A percentile compares a stretch with the other conserved stretches of the same genome.
Evolutionary conservation across 768 basidiomycete species (phyloP).

Genomic region (Lepiota venenata): DNA sequence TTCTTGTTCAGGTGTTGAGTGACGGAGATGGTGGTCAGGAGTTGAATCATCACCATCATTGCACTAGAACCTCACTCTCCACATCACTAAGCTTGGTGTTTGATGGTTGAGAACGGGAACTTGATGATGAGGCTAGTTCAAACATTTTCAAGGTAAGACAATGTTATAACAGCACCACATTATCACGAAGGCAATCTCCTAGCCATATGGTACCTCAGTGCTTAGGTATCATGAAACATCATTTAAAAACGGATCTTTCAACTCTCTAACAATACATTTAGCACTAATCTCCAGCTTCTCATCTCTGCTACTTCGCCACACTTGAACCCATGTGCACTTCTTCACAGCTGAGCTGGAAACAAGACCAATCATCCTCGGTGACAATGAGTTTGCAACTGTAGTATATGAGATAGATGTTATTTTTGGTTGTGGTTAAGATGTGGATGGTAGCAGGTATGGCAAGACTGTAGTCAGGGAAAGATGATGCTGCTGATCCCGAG

Average conservation of each 20-base stretch:
- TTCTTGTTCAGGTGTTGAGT: too few relatives aligned
- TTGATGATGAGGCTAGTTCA: too few relatives aligned
- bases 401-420: slow-evolving; percentile 30
- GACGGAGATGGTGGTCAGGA: too few relatives aligned
- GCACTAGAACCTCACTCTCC: too few relatives aligned
- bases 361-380: slow-evolving; percentile 35
- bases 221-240: too few relatives aligned
- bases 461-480: background rate
- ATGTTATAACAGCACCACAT: too few relatives aligned
- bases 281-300: slow-evolving; percentile 58
- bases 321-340: slow-evolving; percentile 55
- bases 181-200: too few relatives aligned
- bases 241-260: slow-evolving; percentile 38
- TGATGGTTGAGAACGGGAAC: too few relatives aligned
- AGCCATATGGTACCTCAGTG: too few relatives aligned
- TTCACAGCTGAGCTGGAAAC: slow-evolving; percentile 23
- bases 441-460: background rate
- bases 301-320: slow-evolving; percentile 37
- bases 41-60: too few relatives aligned
- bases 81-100: too few relatives aligned
- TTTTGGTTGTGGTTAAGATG: slow-evolving; percentile 11
- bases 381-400: slow-evolving; percentile 36
- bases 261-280: slow-evolving; percentile 44
- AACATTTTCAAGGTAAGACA: too few relatives aligned
- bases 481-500: slow-evolving; percentile 8